Evolutionary conservation across 805 yeast genomes (phyloP).

Genomic region (Lipomyces yamanashiensis): DNA sequence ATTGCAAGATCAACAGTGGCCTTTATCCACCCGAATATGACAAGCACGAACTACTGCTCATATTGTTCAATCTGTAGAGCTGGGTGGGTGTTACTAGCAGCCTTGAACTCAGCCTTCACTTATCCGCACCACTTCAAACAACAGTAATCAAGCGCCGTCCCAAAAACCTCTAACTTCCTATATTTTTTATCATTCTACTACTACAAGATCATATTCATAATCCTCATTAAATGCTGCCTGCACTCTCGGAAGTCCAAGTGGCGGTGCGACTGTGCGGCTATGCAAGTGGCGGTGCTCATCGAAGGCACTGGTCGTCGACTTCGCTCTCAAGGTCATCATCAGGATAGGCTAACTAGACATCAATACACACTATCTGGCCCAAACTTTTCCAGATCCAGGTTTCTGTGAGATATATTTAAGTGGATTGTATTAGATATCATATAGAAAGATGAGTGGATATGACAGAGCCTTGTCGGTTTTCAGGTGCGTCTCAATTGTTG

Average conservation of each 20-base stretch:
- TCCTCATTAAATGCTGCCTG: not conserved
- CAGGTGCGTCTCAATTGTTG: slow-evolving; percentile 62
- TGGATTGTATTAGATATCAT: not conserved
- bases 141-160: too few species aligned
- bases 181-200: too few species aligned
- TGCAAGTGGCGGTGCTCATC: slow-evolving; percentile 9
- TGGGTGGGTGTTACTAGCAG: too few species aligned
- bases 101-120: too few species aligned
- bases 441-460: slow-evolving; percentile 88
- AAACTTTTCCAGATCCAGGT: not conserved
- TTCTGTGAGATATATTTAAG: not conserved
- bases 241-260: not conserved
- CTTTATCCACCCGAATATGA: too few species aligned
- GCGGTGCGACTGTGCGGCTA: slow-evolving; percentile 8
- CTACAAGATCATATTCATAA: too few species aligned
- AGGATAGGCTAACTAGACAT: not conserved
- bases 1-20: too few species aligned
- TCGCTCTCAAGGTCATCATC: slow-evolving; percentile 7
- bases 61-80: too few species aligned
- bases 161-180: too few species aligned
- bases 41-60: too few species aligned
- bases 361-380: not conserved
- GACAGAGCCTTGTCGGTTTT: slow-evolving; percentile 97
- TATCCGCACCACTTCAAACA: too few species aligned
- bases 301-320: slow-evolving; percentile 17